Evolutionary conservation across 192 early-diverging fungal genomes (phyloP).

Genomic region (Backusella mclennaniae): DNA sequence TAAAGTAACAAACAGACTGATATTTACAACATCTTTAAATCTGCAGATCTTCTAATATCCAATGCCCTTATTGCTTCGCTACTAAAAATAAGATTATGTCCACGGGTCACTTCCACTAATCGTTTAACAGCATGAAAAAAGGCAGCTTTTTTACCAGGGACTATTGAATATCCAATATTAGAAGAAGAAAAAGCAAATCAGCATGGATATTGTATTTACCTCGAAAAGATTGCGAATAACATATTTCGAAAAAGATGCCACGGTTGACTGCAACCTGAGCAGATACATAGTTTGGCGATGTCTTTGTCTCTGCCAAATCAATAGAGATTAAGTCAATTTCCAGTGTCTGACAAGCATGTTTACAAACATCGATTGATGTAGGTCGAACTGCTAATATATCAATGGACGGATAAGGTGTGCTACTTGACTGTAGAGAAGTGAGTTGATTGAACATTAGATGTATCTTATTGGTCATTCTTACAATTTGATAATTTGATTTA

Average conservation of each 20-base stretch:
- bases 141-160: conserved; percentile 55
- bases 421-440: conserved; percentile 25
- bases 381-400: conserved; percentile 79
- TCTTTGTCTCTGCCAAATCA: conserved; percentile 44
- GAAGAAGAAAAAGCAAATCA: neutral
- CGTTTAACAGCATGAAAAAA: conserved; percentile 65
- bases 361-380: conserved; percentile 68
- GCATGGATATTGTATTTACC: conserved; percentile 39
- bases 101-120: conserved; percentile 68
- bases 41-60: conserved; percentile 72
- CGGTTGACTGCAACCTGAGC: conserved; percentile 64
- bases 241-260: conserved; percentile 81
- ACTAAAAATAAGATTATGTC: conserved; percentile 75
- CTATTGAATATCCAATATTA: conserved; percentile 32
- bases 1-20: neutral
- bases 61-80: conserved; percentile 68
- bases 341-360: conserved; percentile 59
- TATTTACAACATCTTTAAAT: conserved; percentile 75
- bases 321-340: conserved; percentile 85
- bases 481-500: conserved; percentile 22
- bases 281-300: conserved; percentile 62
- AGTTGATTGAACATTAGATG: too few species aligned
- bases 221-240: conserved; percentile 63
- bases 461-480: neutral
- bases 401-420: conserved; percentile 24